Percentiles rank a stretch among this genome's conserved stretches.
These are phyloP conservation scores for Lipomyces oligophaga DNA, from an alignment of 805 yeast species.

Conservation along the genomic window DNA sequence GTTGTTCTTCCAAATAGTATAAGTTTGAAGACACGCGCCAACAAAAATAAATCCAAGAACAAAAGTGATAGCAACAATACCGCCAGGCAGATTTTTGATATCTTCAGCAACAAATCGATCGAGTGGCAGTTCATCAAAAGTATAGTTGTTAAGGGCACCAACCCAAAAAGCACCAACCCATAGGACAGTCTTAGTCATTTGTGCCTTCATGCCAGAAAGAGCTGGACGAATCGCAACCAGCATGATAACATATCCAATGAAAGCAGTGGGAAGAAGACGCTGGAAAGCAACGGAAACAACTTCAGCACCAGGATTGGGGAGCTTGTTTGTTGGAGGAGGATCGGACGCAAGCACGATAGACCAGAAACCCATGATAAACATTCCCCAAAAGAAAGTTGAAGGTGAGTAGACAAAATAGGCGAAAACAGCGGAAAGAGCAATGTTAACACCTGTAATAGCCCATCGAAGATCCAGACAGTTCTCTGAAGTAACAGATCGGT, in stretches of 20 bases:
- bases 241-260: constrained; percentile 71
- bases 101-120: constrained; percentile 76
- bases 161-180: constrained; percentile 86
- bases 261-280: constrained; percentile 69
- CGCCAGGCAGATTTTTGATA: constrained; percentile 71
- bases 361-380: constrained; percentile 73
- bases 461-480: constrained; percentile 72
- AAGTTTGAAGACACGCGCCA: constrained; percentile 70
- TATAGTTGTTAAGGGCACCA: constrained; percentile 78
- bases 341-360: constrained; percentile 77
- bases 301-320: constrained; percentile 52
- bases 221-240: constrained; percentile 38
- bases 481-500: constrained; percentile 38
- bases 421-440: constrained; percentile 51
- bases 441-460: constrained; percentile 52
- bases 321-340: constrained; percentile 59
- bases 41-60: constrained; percentile 47
- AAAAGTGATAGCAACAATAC: constrained; percentile 56
- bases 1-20: constrained; percentile 66
- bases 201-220: constrained; percentile 32
- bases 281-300: constrained; percentile 68
- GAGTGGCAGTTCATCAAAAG: constrained; percentile 83
- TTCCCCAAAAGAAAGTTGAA: constrained; percentile 58
- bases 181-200: constrained; percentile 42
- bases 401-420: constrained; percentile 49